Base-by-base conservation (phyloP, 768 basidiomycete genomes). In the Lanmaoa rubissima region DNA sequence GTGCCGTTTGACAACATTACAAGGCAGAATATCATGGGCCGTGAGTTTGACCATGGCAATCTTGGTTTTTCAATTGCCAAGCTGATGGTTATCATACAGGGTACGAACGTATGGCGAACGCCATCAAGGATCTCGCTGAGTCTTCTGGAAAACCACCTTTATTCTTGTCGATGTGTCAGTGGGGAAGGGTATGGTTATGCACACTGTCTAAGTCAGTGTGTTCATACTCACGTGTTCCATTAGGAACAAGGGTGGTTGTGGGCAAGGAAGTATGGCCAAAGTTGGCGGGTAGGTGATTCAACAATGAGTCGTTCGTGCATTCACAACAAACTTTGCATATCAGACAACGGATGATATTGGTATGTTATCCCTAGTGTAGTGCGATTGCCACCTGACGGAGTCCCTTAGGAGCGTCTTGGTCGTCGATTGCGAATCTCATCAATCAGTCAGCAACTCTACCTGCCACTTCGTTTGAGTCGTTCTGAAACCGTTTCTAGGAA, bases 221-320 rank as follows among this genome's bases (percentile, higher is more conserved):
- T 2, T 39, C 35, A 21, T 43, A 5, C 45, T 65, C 24, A 61
- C 40, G n/a, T 16, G 28, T 47, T 52, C 32, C 44, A 54, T n/a
- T 58, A 85, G 82, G 74, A 80, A 63, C 79, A 85, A 72, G 82
- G 82, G 0, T 86, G 83, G 85, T 54, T 80, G 5, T 87, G 86
- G 86, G 86, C 81, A 2, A 76, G 69, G 58, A 69, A 68, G 26
- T 72, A 83, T 16, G 86, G 86, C 0, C 85, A 87, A 61, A 83
- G 81, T 63, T 87, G 86, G 86, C 75, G 86, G 70, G 85, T 85
- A 60, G 49, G 79, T 65, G 42, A 24, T 58, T 38, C 26, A 17
- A 48, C 6, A 11, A n/a, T 24, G 2, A 32, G 13, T 24, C n/a
- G 3, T 48, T 12, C 42, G 19, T 14, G 9, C 40, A 12, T 62